Percentiles rank a stretch among this genome's conserved stretches.
phyloP scores from a whole-genome alignment of 768 basidiomycete species.

The Austroboletus eburneus region DNA sequence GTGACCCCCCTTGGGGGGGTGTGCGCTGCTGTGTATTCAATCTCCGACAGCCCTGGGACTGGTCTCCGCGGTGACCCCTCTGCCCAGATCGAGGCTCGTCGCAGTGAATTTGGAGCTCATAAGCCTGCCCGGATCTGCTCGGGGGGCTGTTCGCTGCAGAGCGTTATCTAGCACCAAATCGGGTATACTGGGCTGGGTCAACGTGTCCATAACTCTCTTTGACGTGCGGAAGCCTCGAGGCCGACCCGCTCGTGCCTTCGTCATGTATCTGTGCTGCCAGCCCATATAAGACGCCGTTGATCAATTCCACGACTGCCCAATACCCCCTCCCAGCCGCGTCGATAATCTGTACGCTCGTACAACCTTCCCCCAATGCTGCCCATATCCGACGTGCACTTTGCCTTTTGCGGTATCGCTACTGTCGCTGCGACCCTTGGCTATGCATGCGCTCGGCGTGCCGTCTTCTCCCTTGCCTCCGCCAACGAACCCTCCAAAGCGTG shows the following conservation, averaged over 20 bases:
- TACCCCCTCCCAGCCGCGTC: constrained; percentile 14
- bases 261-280: constrained; percentile 19
- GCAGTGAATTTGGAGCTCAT: too few relatives aligned
- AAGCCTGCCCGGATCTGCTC: constrained; percentile 1
- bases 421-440: constrained; percentile 59
- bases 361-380: constrained; percentile 40
- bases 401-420: constrained; percentile 54
- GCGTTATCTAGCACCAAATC: constrained; percentile 15
- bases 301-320: constrained; percentile 17
- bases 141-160: constrained; percentile 14
- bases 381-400: constrained; percentile 49
- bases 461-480: constrained; percentile 13
- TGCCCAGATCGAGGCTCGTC: constrained; percentile 3
- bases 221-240: constrained; percentile 32
- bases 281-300: constrained; percentile 32
- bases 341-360: constrained; percentile 16
- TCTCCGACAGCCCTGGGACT: too few relatives aligned
- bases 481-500: constrained; percentile 24
- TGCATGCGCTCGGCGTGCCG: constrained; percentile 45
- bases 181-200: not conserved
- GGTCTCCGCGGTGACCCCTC: constrained; percentile 1
- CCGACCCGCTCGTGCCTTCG: constrained; percentile 21
- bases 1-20: constrained; percentile 14
- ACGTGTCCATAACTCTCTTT: constrained; percentile 3
- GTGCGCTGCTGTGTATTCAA: too few relatives aligned